Conservation (phyloP, 495 filamentous ascomycete species). For the Talaromyces proteolyticus region DNA sequence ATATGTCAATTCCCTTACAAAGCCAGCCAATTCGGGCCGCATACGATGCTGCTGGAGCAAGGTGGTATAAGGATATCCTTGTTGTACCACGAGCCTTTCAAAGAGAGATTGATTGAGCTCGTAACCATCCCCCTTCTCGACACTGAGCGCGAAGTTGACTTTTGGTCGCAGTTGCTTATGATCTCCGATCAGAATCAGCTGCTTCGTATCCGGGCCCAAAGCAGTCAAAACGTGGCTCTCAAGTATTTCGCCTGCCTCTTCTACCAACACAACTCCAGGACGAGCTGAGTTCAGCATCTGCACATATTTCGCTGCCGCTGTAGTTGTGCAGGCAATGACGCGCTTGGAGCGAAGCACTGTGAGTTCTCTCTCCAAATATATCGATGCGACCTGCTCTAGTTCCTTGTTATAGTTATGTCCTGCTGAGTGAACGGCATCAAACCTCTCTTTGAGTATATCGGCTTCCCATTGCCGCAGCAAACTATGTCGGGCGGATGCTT, state of each 20-base stretch:
- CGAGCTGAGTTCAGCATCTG: conserved; percentile 43
- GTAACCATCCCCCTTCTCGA: conserved; percentile 63
- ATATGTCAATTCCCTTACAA: conserved; percentile 58
- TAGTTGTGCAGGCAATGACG: conserved; percentile 74
- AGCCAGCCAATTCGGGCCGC: conserved; percentile 59
- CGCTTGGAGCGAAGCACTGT: conserved; percentile 46
- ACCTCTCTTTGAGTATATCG: too few species aligned
- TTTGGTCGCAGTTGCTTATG: conserved; percentile 74
- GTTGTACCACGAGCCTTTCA: conserved; percentile 58
- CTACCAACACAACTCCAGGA: conserved; percentile 51
- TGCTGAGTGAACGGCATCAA: too few species aligned
- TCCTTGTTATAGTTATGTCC: too few species aligned
- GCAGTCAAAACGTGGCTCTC: conserved; percentile 67
- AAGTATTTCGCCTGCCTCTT: conserved; percentile 77
- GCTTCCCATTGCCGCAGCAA: too few species aligned
- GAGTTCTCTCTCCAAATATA: conserved; percentile 38
- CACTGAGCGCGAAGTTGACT: conserved; percentile 54
- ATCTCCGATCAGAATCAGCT: conserved; percentile 71
- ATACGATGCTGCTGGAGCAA: conserved; percentile 65
- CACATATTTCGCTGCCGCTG: conserved; percentile 63
- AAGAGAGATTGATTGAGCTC: conserved; percentile 69
- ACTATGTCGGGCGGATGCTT: too few species aligned
- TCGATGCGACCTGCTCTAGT: conserved; percentile 30
- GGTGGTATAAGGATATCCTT: conserved; percentile 48
- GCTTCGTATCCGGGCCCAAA: conserved; percentile 51